These are phyloP conservation scores for Amesomyces nigricolor DNA, from an alignment of 2,329 filamentous ascomycete species.

Conservation along the genomic window DNA sequence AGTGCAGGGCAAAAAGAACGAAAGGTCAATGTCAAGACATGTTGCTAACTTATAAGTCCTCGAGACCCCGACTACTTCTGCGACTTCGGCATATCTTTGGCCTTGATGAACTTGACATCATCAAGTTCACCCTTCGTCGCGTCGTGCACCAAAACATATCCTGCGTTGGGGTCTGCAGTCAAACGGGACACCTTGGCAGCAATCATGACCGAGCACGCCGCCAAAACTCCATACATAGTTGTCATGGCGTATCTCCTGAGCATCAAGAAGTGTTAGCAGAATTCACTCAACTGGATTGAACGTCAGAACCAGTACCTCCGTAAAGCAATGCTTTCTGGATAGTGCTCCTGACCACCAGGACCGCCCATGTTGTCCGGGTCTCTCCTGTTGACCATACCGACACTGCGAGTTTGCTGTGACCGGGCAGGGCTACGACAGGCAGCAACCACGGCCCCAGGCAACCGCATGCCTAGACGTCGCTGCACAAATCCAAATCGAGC, in stretches of 20 bases:
- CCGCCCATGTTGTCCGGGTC: conserved; percentile 18
- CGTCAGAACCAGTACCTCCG: conserved; percentile 9
- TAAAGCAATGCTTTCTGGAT: conserved; percentile 11
- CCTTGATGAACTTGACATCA: conserved; percentile 20
- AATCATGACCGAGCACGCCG: conserved; percentile 11
- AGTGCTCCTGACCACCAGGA: conserved; percentile 20
- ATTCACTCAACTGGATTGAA: neutral
- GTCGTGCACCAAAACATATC: conserved; percentile 22
- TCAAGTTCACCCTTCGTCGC: conserved; percentile 21
- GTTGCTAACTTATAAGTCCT: no score
- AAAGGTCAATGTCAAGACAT: no score
- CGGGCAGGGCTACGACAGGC: neutral
- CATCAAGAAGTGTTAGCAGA: neutral
- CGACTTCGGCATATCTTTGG: conserved; percentile 47
- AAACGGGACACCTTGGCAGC: conserved; percentile 10
- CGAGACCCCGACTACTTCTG: neutral
- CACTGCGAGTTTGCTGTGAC: neutral
- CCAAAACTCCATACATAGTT: conserved; percentile 15
- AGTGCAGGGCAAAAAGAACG: no score
- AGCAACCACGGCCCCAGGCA: neutral
- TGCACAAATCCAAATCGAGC: neutral
- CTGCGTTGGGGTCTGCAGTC: conserved; percentile 2
- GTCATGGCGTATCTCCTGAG: conserved; percentile 15
- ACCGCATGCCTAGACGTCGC: neutral
- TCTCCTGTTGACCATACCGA: neutral